Evolutionary conservation across 2,329 filamentous ascomycete genomes (phyloP), one percentile per base, ranked within the genome.

Genomic region (Venturia aucupariae): DNA sequence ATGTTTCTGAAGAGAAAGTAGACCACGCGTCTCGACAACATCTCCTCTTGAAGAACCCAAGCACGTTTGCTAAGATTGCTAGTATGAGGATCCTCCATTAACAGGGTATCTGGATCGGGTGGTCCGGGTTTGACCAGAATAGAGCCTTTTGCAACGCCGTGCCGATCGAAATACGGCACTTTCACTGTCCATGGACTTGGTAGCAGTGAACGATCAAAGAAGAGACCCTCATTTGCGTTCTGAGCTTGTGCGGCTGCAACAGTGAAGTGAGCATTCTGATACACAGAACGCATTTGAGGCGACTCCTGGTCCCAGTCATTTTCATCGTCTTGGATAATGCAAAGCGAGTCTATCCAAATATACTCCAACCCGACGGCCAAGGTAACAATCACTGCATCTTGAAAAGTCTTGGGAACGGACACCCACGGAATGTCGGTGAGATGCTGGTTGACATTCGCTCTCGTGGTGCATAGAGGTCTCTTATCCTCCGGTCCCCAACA

Each of bases 261-360:
- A 7, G 63, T 64, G 3, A 64, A 7, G 19, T 30, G 63, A 15
- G 55, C 39, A 63, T 64, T 64, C 24, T 19, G 8, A 32, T 64
- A 64, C 13, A 64, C 24, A n/a, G 39, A 61, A 10, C 27, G 61
- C 63, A 64, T 64, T 19, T 5, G 13, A 19, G 63, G 19, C 15
- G 63, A 11, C 11, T 64, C 63, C 13, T 27, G 19, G 11, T 35
- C 30, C 63, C 63, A 64, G 22, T 64, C 63, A 15, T 27, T n/a
- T n/a, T 27, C n/a, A 39, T 62, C 55, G 32, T 64, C 63, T 30
- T 64, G 63, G 17, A 64, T 54, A 24, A 64, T 64, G 39, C 62
- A 64, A 5, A 64, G 32, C 15, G 62, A 64, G 39, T 64, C 51
- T 39, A 60, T 64, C 62, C 62, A 64, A 27, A 64, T 11, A 27